Evolutionary conservation across 345 rosid species (phyloP).

Genomic region (Camelina hispida): DNA sequence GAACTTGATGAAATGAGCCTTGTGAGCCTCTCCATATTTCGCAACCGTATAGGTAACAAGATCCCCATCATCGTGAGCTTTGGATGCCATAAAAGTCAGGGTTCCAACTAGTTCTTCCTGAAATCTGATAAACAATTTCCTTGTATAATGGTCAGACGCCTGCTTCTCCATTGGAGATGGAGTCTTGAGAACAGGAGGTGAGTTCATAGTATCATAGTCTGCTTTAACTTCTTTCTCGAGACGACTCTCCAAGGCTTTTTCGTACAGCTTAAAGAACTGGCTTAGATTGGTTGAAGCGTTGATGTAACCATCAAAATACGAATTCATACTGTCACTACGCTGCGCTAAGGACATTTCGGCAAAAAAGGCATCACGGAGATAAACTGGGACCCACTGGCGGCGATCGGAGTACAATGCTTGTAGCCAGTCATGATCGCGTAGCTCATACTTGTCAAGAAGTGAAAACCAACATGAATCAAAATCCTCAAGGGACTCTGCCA

Average conservation of each 20-base stretch:
- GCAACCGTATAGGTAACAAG: conserved; percentile 54
- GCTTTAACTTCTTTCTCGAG: conserved; percentile 59
- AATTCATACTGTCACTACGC: conserved; percentile 61
- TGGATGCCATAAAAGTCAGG: conserved; percentile 57
- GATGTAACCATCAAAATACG: conserved; percentile 69
- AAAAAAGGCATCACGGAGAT: conserved; percentile 62
- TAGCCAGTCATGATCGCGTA: conserved; percentile 67
- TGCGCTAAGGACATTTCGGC: conserved; percentile 66
- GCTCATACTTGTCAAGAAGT: conserved; percentile 54
- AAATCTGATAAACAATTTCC: conserved; percentile 51
- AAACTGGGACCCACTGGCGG: conserved; percentile 70
- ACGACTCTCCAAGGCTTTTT: conserved; percentile 56
- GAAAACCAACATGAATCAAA: conserved; percentile 54
- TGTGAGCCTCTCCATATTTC: conserved; percentile 66
- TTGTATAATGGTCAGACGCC: conserved; percentile 53
- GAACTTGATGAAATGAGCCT: conserved; percentile 58
- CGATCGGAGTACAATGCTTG: conserved; percentile 58
- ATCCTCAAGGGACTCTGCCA: conserved; percentile 50
- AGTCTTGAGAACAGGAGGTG: conserved; percentile 51
- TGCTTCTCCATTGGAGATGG: conserved; percentile 64
- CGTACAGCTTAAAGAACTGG: conserved; percentile 59
- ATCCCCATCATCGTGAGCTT: conserved; percentile 51
- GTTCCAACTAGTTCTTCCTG: conserved; percentile 62
- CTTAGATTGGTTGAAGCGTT: conserved; percentile 61
- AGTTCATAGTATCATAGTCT: conserved; percentile 55